Conservation (phyloP, 192 early-diverging fungal genomes). For the Gryganskiella cystojenkinii region DNA sequence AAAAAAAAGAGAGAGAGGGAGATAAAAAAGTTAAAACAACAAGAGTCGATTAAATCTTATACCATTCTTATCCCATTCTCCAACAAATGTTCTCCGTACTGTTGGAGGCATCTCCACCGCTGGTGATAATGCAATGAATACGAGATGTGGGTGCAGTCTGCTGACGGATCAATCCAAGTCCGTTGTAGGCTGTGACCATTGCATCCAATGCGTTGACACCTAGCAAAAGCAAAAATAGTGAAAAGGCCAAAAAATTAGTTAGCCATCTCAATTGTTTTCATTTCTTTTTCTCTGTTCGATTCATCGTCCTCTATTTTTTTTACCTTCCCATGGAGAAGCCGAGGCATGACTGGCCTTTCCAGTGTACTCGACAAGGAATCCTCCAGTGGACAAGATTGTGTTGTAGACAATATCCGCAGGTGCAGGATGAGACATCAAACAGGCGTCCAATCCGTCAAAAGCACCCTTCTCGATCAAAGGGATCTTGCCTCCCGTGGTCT, state of each 20-base stretch:
- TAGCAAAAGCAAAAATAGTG: not conserved
- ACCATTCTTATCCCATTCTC: not conserved
- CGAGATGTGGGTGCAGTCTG: constrained; percentile 74
- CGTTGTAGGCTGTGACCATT: constrained; percentile 69
- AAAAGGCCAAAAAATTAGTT: too few relatives aligned
- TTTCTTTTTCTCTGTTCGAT: not conserved
- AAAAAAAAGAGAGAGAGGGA: not conserved
- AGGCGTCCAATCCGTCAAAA: constrained; percentile 76
- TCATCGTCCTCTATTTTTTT: too few relatives aligned
- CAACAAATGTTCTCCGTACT: constrained; percentile 13
- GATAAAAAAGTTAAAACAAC: not conserved
- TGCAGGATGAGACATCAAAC: constrained; percentile 87
- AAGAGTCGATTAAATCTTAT: too few relatives aligned
- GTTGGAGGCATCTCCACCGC: constrained; percentile 72
- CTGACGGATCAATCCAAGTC: constrained; percentile 75
- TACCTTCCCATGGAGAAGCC: constrained; percentile 66
- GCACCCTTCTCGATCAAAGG: constrained; percentile 71
- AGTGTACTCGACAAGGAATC: constrained; percentile 70
- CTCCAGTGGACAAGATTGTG: constrained; percentile 53
- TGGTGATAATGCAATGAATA: constrained; percentile 80
- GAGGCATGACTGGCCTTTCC: constrained; percentile 80
- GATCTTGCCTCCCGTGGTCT: constrained; percentile 79
- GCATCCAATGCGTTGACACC: constrained; percentile 88
- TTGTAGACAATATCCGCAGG: constrained; percentile 60
- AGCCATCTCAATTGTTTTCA: too few relatives aligned